Evolutionary conservation across 2,329 filamentous ascomycete genomes (phyloP).

Genomic region (Tolypocladium album): DNA sequence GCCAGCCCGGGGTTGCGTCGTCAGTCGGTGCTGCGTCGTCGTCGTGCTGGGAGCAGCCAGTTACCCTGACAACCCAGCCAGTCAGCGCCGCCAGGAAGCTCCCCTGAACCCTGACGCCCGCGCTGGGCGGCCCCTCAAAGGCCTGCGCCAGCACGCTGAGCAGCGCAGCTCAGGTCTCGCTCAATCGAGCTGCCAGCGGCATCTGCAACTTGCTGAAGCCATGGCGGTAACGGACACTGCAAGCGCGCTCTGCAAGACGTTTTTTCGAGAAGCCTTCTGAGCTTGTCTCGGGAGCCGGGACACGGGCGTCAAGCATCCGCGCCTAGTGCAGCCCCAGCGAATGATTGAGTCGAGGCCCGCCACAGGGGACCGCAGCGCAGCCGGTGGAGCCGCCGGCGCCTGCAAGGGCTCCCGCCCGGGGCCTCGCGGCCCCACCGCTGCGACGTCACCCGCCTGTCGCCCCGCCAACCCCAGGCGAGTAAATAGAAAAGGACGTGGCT

Average conservation of each 20-base stretch:
- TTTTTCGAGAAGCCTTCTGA: too few relatives aligned
- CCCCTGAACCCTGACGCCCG: background rate
- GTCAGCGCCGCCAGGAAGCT: background rate
- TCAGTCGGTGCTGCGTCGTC: background rate
- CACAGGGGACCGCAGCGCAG: too few relatives aligned
- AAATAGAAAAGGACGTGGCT: slow-evolving; percentile 21
- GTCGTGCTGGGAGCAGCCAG: background rate
- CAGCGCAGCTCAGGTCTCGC: background rate
- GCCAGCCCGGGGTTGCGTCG: background rate
- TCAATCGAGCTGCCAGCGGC: background rate
- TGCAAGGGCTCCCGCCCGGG: background rate
- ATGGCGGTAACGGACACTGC: background rate
- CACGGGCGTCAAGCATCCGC: too few relatives aligned
- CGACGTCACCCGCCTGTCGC: slow-evolving; percentile 10
- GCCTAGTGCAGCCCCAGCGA: background rate
- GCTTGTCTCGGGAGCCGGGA: too few relatives aligned
- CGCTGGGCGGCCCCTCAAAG: background rate
- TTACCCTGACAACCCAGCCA: background rate
- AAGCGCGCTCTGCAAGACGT: too few relatives aligned
- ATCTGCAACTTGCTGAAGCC: background rate
- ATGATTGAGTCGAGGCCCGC: background rate
- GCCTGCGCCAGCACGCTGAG: background rate
- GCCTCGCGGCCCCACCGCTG: slow-evolving; percentile 2
- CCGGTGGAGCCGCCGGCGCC: too few relatives aligned
- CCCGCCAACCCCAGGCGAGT: slow-evolving; percentile 14